Evolutionary conservation across 257 asterid species (phyloP).

Genomic region (Plantago major): DNA sequence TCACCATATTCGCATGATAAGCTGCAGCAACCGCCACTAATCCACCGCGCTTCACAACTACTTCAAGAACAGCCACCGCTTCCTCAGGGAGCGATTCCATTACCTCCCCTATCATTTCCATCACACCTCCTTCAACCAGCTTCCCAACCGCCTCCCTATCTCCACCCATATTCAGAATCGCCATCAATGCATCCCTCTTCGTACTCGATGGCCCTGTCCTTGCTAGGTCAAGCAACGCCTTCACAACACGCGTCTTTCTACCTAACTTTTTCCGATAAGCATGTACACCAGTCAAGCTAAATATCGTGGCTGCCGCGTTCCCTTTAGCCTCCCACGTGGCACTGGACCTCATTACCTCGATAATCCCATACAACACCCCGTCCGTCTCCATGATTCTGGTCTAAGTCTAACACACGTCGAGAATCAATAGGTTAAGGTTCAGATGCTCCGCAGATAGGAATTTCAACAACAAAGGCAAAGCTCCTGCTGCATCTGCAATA

Average conservation of each 20-base stretch:
- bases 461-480: constrained; percentile 54
- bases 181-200: constrained; percentile 74
- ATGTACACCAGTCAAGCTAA: constrained; percentile 60
- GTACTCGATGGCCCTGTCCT: constrained; percentile 52
- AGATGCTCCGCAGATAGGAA: constrained; percentile 59
- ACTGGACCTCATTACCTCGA: constrained; percentile 72
- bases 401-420: constrained; percentile 74
- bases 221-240: constrained; percentile 60
- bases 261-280: constrained; percentile 57
- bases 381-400: constrained; percentile 68
- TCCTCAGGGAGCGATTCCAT: constrained; percentile 61
- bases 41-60: constrained; percentile 80
- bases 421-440: constrained; percentile 67
- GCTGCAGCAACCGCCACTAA: constrained; percentile 54
- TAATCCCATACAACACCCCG: constrained; percentile 58
- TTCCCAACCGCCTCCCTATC: constrained; percentile 69
- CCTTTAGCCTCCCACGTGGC: constrained; percentile 94
- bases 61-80: constrained; percentile 69
- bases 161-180: constrained; percentile 68
- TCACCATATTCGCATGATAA: constrained; percentile 37
- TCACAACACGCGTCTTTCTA: constrained; percentile 51
- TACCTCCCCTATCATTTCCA: constrained; percentile 52
- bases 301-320: constrained; percentile 84
- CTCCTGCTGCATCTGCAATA: constrained; percentile 82
- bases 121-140: constrained; percentile 68